These are phyloP conservation scores for Vaccinium macrocarpon DNA, from an alignment of 148 eudicot genomes.

Conservation along the genomic window DNA sequence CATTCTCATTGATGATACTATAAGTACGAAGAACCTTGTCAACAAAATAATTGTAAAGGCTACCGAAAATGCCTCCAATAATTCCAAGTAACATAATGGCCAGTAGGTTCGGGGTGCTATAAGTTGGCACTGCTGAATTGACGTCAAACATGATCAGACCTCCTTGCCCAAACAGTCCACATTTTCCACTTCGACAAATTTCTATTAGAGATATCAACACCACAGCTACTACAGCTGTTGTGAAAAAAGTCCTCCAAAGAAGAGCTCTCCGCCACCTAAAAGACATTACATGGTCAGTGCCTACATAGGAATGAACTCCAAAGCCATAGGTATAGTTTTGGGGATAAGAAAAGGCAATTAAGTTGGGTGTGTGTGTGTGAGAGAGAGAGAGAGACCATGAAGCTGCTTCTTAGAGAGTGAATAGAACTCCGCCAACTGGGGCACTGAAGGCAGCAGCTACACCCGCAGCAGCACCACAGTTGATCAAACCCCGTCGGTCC, in stretches of 20 bases:
- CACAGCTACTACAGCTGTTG: slow-evolving; percentile 84
- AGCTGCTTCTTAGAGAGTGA: slow-evolving; percentile 83
- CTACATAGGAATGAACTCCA: background rate
- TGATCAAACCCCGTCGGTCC: slow-evolving; percentile 72
- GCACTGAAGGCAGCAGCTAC: slow-evolving; percentile 90
- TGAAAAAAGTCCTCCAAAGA: slow-evolving; percentile 83
- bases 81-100: slow-evolving; percentile 58
- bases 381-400: slow-evolving; percentile 58
- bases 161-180: slow-evolving; percentile 81
- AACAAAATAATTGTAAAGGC: slow-evolving; percentile 69
- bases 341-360: background rate
- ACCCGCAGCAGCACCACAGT: slow-evolving; percentile 92
- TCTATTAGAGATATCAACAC: slow-evolving; percentile 53
- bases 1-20: slow-evolving; percentile 72
- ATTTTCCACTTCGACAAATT: slow-evolving; percentile 61
- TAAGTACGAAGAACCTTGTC: slow-evolving; percentile 71
- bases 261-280: slow-evolving; percentile 90
- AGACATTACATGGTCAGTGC: slow-evolving; percentile 11
- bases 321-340: background rate
- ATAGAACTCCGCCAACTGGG: slow-evolving; percentile 86
- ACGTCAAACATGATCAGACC: slow-evolving; percentile 83
- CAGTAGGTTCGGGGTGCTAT: slow-evolving; percentile 42
- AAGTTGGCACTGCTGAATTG: slow-evolving; percentile 34
- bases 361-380: background rate
- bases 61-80: slow-evolving; percentile 68